Conservation (phyloP, 2,329 filamentous ascomycete species). For the Talaromyces sp. region DNA sequence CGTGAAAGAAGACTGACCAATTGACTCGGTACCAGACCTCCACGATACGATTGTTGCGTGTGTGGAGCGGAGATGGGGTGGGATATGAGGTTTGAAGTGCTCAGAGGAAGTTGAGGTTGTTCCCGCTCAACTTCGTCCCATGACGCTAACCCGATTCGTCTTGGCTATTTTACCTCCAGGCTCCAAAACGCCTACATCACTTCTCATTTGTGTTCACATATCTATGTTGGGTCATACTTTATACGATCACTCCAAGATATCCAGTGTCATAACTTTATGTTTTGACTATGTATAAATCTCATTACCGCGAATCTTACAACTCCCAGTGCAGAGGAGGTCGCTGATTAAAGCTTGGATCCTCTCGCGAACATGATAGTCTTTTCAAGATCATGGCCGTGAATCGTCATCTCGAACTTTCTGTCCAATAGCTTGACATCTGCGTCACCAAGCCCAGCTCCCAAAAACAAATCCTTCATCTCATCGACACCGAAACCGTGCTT, state of each 20-base stretch:
- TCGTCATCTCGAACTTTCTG: slow-evolving; percentile 47
- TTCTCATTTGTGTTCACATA: not conserved
- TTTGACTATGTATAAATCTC: not conserved
- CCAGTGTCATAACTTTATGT: not conserved
- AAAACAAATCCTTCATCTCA: slow-evolving; percentile 59
- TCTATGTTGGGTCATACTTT: no score
- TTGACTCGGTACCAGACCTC: slow-evolving; percentile 15
- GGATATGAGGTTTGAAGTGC: slow-evolving; percentile 6
- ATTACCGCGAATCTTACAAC: not conserved
- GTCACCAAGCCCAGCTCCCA: slow-evolving; percentile 57
- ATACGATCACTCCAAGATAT: not conserved
- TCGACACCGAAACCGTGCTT: slow-evolving; percentile 64
- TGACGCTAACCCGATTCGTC: slow-evolving; percentile 15
- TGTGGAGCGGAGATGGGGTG: slow-evolving; percentile 14
- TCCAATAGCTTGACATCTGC: slow-evolving; percentile 58
- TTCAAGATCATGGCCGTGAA: slow-evolving; percentile 23
- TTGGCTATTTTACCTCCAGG: not conserved
- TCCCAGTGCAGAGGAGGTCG: not conserved
- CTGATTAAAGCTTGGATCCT: slow-evolving; percentile 21
- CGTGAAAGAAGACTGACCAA: slow-evolving; percentile 20
- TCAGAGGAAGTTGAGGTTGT: slow-evolving; percentile 12
- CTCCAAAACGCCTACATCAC: not conserved
- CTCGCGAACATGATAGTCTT: slow-evolving; percentile 34
- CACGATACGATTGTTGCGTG: slow-evolving; percentile 14
- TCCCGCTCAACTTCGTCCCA: slow-evolving; percentile 12